Evolutionary conservation across 1,284 basidiomycete species (phyloP).

Genomic region (Rhodotorula sp.): DNA sequence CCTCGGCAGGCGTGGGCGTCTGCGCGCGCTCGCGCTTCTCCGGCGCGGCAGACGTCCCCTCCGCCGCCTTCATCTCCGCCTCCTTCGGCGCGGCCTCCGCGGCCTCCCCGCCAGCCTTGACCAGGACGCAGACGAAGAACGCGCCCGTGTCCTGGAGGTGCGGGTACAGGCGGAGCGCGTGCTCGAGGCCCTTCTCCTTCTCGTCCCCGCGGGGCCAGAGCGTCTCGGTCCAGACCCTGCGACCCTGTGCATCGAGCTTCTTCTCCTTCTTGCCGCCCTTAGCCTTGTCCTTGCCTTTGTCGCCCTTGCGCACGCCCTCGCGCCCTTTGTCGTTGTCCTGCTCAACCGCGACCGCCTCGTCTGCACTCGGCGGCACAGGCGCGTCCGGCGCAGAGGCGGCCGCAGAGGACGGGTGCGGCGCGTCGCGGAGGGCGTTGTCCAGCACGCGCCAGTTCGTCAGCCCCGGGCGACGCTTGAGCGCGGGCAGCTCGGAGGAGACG

Average conservation of each 20-base stretch:
- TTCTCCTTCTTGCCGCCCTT: conserved; percentile 9
- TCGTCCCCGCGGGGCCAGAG: conserved; percentile 79
- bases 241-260: conserved; percentile 50
- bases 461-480: conserved; percentile 73
- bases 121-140: conserved; percentile 91
- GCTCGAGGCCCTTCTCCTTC: conserved; percentile 63
- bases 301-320: background rate
- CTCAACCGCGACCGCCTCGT: conserved; percentile 12
- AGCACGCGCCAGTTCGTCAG: conserved; percentile 71
- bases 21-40: conserved; percentile 27
- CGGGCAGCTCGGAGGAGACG: conserved; percentile 69
- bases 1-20: conserved; percentile 24
- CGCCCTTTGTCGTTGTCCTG: conserved; percentile 42
- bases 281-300: background rate
- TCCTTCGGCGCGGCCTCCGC: conserved; percentile 28
- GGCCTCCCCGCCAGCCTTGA: conserved; percentile 53
- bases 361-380: background rate
- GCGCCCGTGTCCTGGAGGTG: conserved; percentile 97
- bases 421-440: conserved; percentile 44
- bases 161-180: conserved; percentile 84
- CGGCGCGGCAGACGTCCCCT: background rate
- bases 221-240: conserved; percentile 64
- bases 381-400: background rate
- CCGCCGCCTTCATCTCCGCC: background rate
- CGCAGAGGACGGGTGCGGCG: conserved; percentile 28